phyloP scores from a whole-genome alignment of 805 yeast genomes.

The Yarrowia sp. region DNA sequence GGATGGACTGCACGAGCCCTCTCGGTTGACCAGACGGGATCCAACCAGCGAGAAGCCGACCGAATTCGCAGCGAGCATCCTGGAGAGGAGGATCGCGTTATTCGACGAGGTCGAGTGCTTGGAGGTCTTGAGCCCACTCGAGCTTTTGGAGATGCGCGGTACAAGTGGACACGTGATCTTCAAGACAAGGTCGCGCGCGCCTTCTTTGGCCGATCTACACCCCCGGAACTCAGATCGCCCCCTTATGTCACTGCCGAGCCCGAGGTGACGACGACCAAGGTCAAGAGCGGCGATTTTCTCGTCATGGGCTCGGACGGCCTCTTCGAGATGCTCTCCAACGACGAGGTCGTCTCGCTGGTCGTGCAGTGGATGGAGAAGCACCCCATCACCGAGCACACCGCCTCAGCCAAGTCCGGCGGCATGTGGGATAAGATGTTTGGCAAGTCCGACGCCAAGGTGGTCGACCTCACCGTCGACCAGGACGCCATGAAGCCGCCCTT shows the following conservation, averaged over 20 bases:
- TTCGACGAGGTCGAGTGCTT: slow-evolving; percentile 82
- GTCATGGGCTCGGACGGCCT: slow-evolving; percentile 94
- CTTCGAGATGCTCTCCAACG: slow-evolving; percentile 86
- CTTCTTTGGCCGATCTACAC: slow-evolving; percentile 70
- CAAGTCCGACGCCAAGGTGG: slow-evolving; percentile 33
- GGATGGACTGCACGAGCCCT: slow-evolving; percentile 88
- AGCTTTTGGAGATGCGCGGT: slow-evolving; percentile 96
- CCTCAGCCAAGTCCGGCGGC: slow-evolving; percentile 8
- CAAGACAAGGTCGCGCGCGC: slow-evolving; percentile 72
- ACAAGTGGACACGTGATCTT: slow-evolving; percentile 72
- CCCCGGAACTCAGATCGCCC: slow-evolving; percentile 77
- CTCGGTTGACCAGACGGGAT: slow-evolving; percentile 91
- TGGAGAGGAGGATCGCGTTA: slow-evolving; percentile 69
- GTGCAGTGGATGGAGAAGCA: slow-evolving; percentile 88
- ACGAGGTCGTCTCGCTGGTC: slow-evolving; percentile 87
- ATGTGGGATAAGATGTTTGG: slow-evolving; percentile 29
- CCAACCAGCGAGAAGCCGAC: slow-evolving; percentile 80
- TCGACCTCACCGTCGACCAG: slow-evolving; percentile 47
- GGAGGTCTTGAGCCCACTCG: slow-evolving; percentile 94
- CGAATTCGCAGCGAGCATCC: slow-evolving; percentile 88
- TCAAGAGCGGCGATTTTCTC: slow-evolving; percentile 74
- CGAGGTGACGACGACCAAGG: slow-evolving; percentile 75
- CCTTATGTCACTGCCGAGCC: slow-evolving; percentile 99
- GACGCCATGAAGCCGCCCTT: slow-evolving; percentile 67
- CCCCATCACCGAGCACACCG: slow-evolving; percentile 43